Evolutionary conservation across 768 basidiomycete species (phyloP), one percentile per base, ranked within the genome.

Genomic region (Leccinum uliginosum): DNA sequence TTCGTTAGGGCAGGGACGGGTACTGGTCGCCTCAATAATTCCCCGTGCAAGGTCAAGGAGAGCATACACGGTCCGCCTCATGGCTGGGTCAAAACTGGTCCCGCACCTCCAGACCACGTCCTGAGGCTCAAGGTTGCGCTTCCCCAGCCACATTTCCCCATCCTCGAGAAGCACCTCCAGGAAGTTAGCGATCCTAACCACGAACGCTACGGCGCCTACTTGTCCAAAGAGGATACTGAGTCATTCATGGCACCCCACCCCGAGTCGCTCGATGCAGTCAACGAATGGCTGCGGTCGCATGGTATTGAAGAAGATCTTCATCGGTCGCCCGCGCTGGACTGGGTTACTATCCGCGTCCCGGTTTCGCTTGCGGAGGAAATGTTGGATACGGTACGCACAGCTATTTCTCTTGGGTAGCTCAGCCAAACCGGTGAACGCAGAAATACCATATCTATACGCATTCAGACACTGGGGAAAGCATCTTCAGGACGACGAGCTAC

Each of bases 141-240:
- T 27, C 76, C 75, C 9, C 83, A 83, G 59, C 75, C 76, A 23
- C 75, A 81, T 62, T 83, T 84, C 60, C 61, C 67, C 40, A 64
- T 69, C 26, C 65, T 85, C 54, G 82, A 85, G 63, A 67, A 78
- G 32, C 78, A 80, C 47, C 67, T 86, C 9, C 80, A 74, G 66
- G 80, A 84, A 66, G 73, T 84, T 12, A 83, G 82, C 62, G 75
- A 85, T 63, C 84, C 84, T 0, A 68, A 67, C 45, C 83, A 85
- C 56, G 59, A 66, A 24, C 80, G 80, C 34, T 85, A 84, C 61
- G 83, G 83, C 0, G 72, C 75, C 19, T 75, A 83, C 65, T 69
- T 90, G 40, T 79, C 85, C 53, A 86, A 85, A 68, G 82, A 80
- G 52, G 81, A 89, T 59, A 83, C 85, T 4, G 85, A 88, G 46